Evolutionary conservation across 192 early-diverging fungal genomes (phyloP), one percentile per base, ranked within the genome.

Genomic region (Jimgerdemannia flammicorona): DNA sequence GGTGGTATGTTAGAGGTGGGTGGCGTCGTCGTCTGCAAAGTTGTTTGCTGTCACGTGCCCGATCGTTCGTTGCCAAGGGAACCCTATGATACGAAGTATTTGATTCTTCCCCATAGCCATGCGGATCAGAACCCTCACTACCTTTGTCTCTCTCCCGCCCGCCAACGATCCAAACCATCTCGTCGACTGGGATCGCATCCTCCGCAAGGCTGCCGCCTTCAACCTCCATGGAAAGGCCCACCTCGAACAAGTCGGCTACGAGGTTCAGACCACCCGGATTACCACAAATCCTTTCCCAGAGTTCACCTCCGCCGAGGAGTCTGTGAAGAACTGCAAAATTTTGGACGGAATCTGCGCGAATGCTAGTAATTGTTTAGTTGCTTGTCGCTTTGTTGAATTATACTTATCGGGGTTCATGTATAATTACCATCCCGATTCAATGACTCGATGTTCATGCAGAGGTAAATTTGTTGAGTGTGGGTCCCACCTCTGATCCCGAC

Each of bases 281-380:
- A 66, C 72, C n/a, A 74, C 74, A 49, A 75, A 75, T 43, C 67
- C 66, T 19, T 66, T 75, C 49, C 74, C 66, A 14, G 74, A 75
- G 69, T 75, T 73, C 64, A 73, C 72, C 7, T 43, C 20, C 29
- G 41, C 18, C 20, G 64, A 73, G 43, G 44, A 40, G 10, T 18
- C 42, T 40, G 43, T 44, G 18, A 43, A 39, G 3, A 44, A 43
- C 10, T 65, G 64, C 14, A 29, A 41, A 11, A 10, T 73, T 40
- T 43, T 73, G 9, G 72, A 73, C n/a, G 39, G 66, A 2, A 73
- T 73, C 18, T 73, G 72, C 72, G 65, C 64, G 7, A 64, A 73
- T 54, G 40, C 19, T 29, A 64, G 72, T 64, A 73, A 3, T 64
- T 66, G 4, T 8, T 19, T 66, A 44, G 4, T 29, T 6, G 44